Base-by-base conservation (phyloP, 352 stramenopile species). In the Phytophthora rubi region DNA sequence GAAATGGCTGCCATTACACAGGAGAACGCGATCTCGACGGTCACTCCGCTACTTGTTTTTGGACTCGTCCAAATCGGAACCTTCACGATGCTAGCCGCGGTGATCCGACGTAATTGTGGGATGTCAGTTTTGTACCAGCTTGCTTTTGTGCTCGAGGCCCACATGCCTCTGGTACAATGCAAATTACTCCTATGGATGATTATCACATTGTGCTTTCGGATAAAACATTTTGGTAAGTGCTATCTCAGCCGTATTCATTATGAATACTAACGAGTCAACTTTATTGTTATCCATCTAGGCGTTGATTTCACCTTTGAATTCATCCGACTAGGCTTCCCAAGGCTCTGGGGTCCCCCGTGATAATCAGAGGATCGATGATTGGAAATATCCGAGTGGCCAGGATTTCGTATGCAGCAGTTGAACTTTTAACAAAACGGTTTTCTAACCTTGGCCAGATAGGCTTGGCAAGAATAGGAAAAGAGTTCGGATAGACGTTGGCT, bases 121-220 rank as follows among this genome's bases (percentile, higher is more conserved):
- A 53, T 62, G 26, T 30, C 18, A 21, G 28, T 48, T 13, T 26
- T 84, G 15, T 67, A 71, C 39, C 71, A 78, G 15, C 37, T 82
- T 23, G 68, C 55, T 30, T 84, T 84, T 54, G 74, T 84, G 55
- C 65, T 81, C 4, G 68, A 85, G 39, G 72, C 54, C 0, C 68
- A 85, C 12, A 59, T 53, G 30, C n/a, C 60, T 1, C 23, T 73
- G 6, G 55, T 82, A 15, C 71, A 81, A 33, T 61, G 64, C 28
- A 73, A 75, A 52, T 49, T 82, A 30, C 54, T 85, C 15, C 44
- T 75, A 37, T 82, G 71, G 71, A 65, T 75, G 16, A 55, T 65
- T 15, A 62, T 62, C n/a, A 60, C 54, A 7, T 21, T 60, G 18
- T 44, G 30, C 21, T 60, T 60, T 60, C 54, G 54, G 8, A 18